Base-by-base conservation (phyloP, 495 filamentous ascomycete genomes). In the Talaromyces adpressus region DNA sequence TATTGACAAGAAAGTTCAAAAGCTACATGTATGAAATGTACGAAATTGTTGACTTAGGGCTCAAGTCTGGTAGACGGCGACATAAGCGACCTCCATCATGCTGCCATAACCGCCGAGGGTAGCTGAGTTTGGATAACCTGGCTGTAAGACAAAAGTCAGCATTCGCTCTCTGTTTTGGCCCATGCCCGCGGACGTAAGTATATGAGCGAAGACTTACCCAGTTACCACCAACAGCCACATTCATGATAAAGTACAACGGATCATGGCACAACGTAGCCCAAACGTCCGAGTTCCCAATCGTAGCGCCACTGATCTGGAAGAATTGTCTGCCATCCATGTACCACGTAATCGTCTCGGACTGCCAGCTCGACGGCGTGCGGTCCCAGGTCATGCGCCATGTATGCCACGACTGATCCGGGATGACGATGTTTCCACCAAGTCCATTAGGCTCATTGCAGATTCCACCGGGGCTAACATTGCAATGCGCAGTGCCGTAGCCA, bases 361-460 rank as follows among this genome's bases (percentile, higher is more conserved):
- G 25, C 60, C 60, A 62, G 47, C 18, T 27, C 20, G 60, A 62
- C 6, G 60, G 41, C 0, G 60, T 62, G 0, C 60, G 60, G 45
- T 62, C 47, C 60, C 60, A 62, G 60, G n/a, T 22, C 29, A 62
- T 62, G 29, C 60, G 60, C 60, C 60, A 62, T 32, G 60, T 62
- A 39, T 62, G 60, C 60, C 60, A 62, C 3, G 60, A 62, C 47
- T 62, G 60, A 23, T 62, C 60, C 3, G 60, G 41, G 12, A 62
- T 52, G 47, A 25, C 16, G 29, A 62, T 52, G 45, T 23, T 52
- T 1, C 41, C 60, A 18, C 59, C 47, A 3, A 53, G 27, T 11
- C 60, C 60, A n/a, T 62, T 62, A 36, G 60, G 60, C 60, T 62
- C 60, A 23, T 62, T 62, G 60, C 60, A 62, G 39, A 62, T 62